Evolutionary conservation across 176 grass and related monocot species (phyloP), one percentile per base, ranked within the genome.

Genomic region (Dendrocalamus sinicus): DNA sequence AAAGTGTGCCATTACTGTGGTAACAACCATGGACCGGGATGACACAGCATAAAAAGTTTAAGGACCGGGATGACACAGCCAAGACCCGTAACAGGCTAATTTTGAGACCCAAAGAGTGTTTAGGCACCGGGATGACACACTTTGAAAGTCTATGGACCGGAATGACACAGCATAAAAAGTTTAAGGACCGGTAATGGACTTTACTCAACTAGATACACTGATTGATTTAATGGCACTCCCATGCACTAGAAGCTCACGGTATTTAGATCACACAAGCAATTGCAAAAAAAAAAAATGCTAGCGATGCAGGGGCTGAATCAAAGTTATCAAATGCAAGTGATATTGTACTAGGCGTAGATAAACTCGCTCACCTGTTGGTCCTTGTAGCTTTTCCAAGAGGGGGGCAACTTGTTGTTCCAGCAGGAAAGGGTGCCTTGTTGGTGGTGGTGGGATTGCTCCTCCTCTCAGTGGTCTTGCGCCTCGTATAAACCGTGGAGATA

Each of bases 381-480:
- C 53, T 86, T 52, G 2, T 23, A 22, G 40, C 8, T 78, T 40
- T 91, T 24, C 72, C 78, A 8, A 67, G 72, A 44, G 78, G 78
- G 1, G 90, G 83, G 76, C 90, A 92, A 37, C 90, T 89, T 68
- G 87, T 75, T 43, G 86, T 43, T 54, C 43, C 69, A 9, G 51
- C 41, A 24, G 58, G 53, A 65, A 65, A 45, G 3, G 75, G 59
- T 24, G 1, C 35, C 43, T 89, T 73, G 11, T 12, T 20, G 35
- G 16, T 60, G 57, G 52, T 63, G 81, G 22, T n/a, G 5, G 65
- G 11, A 24, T 51, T 57, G n/a, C 63, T 48, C 62, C 22, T 55
- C 58, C 64, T 73, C 12, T 51, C 22, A 4, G 22, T 12, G 45
- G 64, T 26, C 13, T 55, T 65, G n/a, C 81, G 84, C 46, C 87